Base-by-base conservation (phyloP, 1,139 yeast genomes). In the Kodamaea derodonti region DNA sequence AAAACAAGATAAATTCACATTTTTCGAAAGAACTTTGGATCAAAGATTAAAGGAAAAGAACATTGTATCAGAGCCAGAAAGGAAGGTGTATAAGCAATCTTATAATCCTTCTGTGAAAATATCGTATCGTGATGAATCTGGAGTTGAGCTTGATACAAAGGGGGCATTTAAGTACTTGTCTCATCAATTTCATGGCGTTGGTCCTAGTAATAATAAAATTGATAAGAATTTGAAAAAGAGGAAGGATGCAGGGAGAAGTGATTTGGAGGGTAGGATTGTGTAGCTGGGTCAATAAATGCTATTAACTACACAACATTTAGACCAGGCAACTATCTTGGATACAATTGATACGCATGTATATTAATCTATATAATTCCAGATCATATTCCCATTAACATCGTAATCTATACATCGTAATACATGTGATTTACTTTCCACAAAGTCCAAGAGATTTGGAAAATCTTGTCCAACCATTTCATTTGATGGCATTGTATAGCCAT, bases 101-200 rank as follows among this genome's bases (percentile, higher is more conserved):
- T 84, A 84, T 56, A 74, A 77, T 36, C 95, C 96, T 0, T 65
- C 72, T 4, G 75, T 90, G 14, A 65, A 71, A 15, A 53, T 90
- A 7, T 71, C 69, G 25, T 86, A 88, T 55, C 71, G 69, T 31
- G 96, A 90, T 55, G 85, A 80, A 27, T 54, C 65, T 4, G 97
- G 97, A 1, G 69, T 78, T 32, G 69, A 68, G 15, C 58, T 92
- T 34, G 65, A 69, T 30, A 70, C 80, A 2, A 87, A 84, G 54
- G 85, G 84, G 42, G 97, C 97, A 0, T 90, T 80, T 63, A 90
- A 87, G 59, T 78, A 79, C 41, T 55, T 88, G 36, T 86, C 96
- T 1, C 95, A 85, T 46, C 81, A 82, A 46, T 90, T 87, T 60
- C 97, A 92, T 55, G 97, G 96, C 7, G 53, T 51, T 14, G 47